Conservation (phyloP, 805 yeast genomes). For the Nakazawaea wickerhamii region DNA sequence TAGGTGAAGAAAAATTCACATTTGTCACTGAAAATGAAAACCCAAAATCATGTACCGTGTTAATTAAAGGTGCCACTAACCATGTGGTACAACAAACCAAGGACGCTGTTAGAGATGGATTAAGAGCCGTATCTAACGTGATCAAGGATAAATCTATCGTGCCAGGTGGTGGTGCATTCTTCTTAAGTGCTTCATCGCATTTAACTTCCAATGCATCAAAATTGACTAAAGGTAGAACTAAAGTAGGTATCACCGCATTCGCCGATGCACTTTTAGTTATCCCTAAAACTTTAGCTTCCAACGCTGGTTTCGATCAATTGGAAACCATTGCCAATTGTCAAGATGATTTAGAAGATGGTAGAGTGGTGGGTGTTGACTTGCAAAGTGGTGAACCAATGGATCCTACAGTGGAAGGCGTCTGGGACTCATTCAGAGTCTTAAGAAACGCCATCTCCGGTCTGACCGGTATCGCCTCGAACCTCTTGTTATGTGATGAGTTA, state of each 20-base stretch:
- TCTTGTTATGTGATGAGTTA: slow-evolving; percentile 91
- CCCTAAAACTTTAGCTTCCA: slow-evolving; percentile 88
- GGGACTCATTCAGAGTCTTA: slow-evolving; percentile 93
- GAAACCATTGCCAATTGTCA: slow-evolving; percentile 86
- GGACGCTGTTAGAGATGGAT: slow-evolving; percentile 96
- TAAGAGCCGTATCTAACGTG: slow-evolving; percentile 90
- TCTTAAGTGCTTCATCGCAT: slow-evolving; percentile 72
- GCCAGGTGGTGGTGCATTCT: slow-evolving; percentile 98
- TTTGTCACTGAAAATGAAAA: slow-evolving; percentile 86
- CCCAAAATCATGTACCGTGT: slow-evolving; percentile 86
- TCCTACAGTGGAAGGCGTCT: slow-evolving; percentile 88
- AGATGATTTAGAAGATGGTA: slow-evolving; percentile 78
- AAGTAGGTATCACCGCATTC: slow-evolving; percentile 89
- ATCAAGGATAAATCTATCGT: slow-evolving; percentile 78
- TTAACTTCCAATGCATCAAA: slow-evolving; percentile 48
- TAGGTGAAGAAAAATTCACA: slow-evolving; percentile 97
- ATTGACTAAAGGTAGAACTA: slow-evolving; percentile 73
- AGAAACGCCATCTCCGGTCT: slow-evolving; percentile 92
- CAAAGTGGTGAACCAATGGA: slow-evolving; percentile 93
- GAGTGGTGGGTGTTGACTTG: slow-evolving; percentile 86
- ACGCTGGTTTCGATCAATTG: slow-evolving; percentile 90
- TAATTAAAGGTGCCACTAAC: slow-evolving; percentile 89
- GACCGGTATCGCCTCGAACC: slow-evolving; percentile 88
- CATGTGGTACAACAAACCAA: slow-evolving; percentile 88
- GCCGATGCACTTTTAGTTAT: slow-evolving; percentile 86